Percentiles rank a stretch among this genome's conserved stretches.
Conservation (phyloP, 345 rosid species). For the Adansonia digitata region DNA sequence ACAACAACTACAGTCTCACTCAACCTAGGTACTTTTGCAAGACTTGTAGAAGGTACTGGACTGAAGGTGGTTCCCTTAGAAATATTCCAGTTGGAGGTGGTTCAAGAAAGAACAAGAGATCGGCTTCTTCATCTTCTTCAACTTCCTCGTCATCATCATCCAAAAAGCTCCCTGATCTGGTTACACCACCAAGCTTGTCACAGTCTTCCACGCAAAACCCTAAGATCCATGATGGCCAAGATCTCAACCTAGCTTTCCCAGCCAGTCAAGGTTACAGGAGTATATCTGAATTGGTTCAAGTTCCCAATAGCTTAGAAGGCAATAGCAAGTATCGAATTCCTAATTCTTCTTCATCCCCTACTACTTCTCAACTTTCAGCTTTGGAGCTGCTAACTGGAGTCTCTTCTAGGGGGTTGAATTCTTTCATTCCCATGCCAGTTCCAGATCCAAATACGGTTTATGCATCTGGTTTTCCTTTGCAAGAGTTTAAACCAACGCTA, state of each 20-base stretch:
- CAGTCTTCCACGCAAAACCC: conserved; percentile 40
- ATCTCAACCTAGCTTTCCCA: conserved; percentile 74
- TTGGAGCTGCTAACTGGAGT: conserved; percentile 74
- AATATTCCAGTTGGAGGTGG: conserved; percentile 98
- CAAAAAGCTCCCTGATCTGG: conserved; percentile 60
- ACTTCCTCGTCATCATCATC: conserved; percentile 30
- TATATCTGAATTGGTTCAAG: conserved; percentile 60
- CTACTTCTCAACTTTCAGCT: conserved; percentile 45
- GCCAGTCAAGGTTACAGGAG: conserved; percentile 42
- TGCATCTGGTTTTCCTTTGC: conserved; percentile 58
- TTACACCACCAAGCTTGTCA: conserved; percentile 37
- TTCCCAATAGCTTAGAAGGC: conserved; percentile 33
- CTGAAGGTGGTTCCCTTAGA: conserved; percentile 92
- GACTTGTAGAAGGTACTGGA: conserved; percentile 98
- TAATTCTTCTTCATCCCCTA: conserved; percentile 26
- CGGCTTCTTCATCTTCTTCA: conserved; percentile 26
- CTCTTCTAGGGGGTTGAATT: conserved; percentile 49
- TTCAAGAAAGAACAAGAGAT: conserved; percentile 94
- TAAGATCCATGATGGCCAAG: conserved; percentile 59
- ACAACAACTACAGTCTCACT: conserved; percentile 96
- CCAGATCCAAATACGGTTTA: conserved; percentile 51
- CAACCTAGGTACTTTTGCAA: conserved; percentile 97
- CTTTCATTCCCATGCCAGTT: conserved; percentile 63
- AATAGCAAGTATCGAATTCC: conserved; percentile 33
- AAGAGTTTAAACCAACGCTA: conserved; percentile 73